Base-by-base conservation (phyloP, 345 rosid species). In the Ceriops decandra region DNA sequence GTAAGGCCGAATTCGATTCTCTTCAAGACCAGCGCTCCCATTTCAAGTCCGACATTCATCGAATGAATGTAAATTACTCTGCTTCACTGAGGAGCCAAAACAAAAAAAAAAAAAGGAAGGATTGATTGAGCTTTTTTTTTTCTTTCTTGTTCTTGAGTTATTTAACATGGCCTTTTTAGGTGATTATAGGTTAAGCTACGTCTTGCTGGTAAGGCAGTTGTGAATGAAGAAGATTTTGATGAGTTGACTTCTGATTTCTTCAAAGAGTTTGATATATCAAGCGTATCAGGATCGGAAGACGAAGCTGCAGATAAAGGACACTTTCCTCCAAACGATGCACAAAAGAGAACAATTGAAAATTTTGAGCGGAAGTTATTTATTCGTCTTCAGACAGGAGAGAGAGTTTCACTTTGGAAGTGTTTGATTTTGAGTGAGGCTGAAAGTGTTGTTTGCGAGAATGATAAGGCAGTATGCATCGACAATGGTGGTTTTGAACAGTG, bases 221-320 rank as follows among this genome's bases (percentile, higher is more conserved):
- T 90, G 70, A 88, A 83, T 62, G 98, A 95, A 78, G 93, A 95
- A 65, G 96, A 95, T 71, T 85, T 91, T 58, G 95, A 90, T 79
- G 97, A 85, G 56, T 67, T 88, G 71, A 85, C 92, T 30, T 75
- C 83, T 38, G 93, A 90, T 81, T 82, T 88, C 11, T 86, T 89
- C 66, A 83, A 78, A 46, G 98, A 89, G 74, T 90, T 70, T 31
- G 98, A 93, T 66, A 81, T 93, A 22, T 93, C 97, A 7, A 93
- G 98, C 73, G 85, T 93, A 60, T 93, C 98, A 26, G 98, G 98
- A 56, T 93, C 97, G 6, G 99, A 95, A 77, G 98, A 95, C 84
- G 99, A 95, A 83, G 69, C 76, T 47, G 93, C 26, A 6, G 16
- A 87, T 17, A 68, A 63, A 17, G 81, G 72, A 63, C 33, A 80